Conservation (phyloP, 176 grass and related monocot genomes). For the Musa beccarii region DNA sequence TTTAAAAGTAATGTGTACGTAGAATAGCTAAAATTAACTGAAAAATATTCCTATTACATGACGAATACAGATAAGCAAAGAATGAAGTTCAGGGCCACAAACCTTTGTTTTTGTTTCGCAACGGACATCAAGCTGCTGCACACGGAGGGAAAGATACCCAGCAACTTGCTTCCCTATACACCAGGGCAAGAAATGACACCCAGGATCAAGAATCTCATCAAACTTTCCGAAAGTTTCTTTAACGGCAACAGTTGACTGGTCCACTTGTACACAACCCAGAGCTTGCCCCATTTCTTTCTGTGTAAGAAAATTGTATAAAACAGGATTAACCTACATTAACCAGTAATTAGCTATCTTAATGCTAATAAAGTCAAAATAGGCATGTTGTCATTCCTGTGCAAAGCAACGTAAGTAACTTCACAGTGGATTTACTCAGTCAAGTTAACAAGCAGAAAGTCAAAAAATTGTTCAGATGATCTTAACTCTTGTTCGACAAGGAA, state of each 20-base stretch:
- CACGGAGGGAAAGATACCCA: conserved; percentile 17
- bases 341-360: too few relatives aligned
- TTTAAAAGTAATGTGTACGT: not conserved
- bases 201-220: conserved; percentile 8
- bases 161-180: conserved; percentile 9
- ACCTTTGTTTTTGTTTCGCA: conserved; percentile 19
- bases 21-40: not conserved
- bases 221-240: conserved; percentile 15
- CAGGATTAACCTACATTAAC: not conserved
- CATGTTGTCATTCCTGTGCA: too few relatives aligned
- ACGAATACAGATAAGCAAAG: not conserved
- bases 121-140: conserved; percentile 15
- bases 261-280: conserved; percentile 10
- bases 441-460: too few relatives aligned
- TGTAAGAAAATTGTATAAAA: not conserved
- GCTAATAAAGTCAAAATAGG: too few relatives aligned
- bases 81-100: not conserved
- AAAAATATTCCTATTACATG: not conserved
- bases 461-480: too few relatives aligned
- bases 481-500: too few relatives aligned
- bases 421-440: too few relatives aligned
- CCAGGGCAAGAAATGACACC: conserved; percentile 13
- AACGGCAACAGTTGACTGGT: conserved; percentile 7
- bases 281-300: conserved; percentile 13
- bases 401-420: too few relatives aligned